Base-by-base conservation (phyloP, 306 rosid species). In the Prinsepia uniflora region DNA sequence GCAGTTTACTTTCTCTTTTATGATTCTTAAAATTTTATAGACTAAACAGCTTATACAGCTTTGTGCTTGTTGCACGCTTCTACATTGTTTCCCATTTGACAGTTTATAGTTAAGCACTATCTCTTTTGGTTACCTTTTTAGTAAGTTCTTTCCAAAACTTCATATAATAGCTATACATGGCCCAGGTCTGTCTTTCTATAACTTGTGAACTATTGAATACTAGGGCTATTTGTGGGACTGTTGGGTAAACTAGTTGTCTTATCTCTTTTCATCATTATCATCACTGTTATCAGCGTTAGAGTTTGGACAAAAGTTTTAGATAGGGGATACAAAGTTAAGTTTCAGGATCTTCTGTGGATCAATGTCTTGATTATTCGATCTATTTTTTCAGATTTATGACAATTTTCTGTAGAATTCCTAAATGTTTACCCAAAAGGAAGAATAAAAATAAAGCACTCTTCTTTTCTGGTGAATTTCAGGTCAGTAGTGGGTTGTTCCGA, bases 381-480 rank as follows among this genome's bases (percentile, higher is more conserved):
- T 18, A 46, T 60, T 17, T 67, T n/a, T 77, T 6, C 46, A 40
- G 24, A 40, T 47, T 63, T 47, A 7, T 65, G 39, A 4, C 12
- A 68, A 50, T 43, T n/a, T 56, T 9, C 20, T 65, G 19, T 12
- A 17, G 8, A 63, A 6, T 4, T 19, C 5, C 0, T 15, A 14
- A 50, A 60, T 60, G 42, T 60, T 19, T 15, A 17, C 66, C 17
- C 18, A 58, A 22, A 6, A 20, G 50, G 41, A 30, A 24, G 70
- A 57, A 42, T 7, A 64, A 68, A 55, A 11, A 4, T 20, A n/a
- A 20, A 70, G 53, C 73, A 54, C 5, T 54, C 18, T 44, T 24
- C 3, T 20, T 48, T 72, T 62, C 63, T 62, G 34, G 0, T 61
- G 42, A 30, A 66, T 67, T 71, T 82, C 86, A 87, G 96, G 83